Conservation (phyloP, 78 protist species). For the Isochrysis galbana region DNA sequence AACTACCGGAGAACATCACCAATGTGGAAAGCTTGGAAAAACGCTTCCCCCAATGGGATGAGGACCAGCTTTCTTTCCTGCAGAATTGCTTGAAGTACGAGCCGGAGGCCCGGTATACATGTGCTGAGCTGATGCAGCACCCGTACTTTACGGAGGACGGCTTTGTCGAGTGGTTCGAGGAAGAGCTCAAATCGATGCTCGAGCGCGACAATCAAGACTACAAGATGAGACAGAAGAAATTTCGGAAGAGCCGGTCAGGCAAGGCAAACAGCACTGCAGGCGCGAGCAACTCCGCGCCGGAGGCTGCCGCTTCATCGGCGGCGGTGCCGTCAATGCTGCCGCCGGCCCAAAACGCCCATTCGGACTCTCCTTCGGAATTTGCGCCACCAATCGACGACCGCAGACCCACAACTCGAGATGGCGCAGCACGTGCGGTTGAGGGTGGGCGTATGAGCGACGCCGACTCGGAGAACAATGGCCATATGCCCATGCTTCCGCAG, state of each 20-base stretch:
- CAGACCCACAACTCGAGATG: too few species aligned
- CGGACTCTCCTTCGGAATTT: too few species aligned
- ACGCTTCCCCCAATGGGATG: slow-evolving; percentile 28
- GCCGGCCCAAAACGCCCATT: too few species aligned
- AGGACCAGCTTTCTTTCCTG: not conserved
- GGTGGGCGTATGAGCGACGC: too few species aligned
- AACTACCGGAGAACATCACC: not conserved
- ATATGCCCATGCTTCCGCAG: not conserved
- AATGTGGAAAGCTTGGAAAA: slow-evolving; percentile 8
- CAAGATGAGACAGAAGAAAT: not conserved
- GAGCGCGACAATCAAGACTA: not conserved
- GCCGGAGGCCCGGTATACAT: slow-evolving; percentile 7
- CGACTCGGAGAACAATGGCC: too few species aligned
- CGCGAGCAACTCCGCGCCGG: too few species aligned
- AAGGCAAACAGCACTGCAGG: too few species aligned
- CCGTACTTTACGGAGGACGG: slow-evolving; percentile 19
- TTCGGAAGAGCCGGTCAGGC: too few species aligned
- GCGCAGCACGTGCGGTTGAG: too few species aligned
- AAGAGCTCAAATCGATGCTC: not conserved
- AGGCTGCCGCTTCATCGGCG: too few species aligned
- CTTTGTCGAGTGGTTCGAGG: not conserved
- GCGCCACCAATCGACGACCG: too few species aligned
- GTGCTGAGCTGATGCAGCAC: not conserved
- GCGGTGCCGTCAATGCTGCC: too few species aligned
- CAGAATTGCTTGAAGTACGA: not conserved